Evolutionary conservation across 768 basidiomycete species (phyloP), one percentile per base, ranked within the genome.

Genomic region (Gloeopeniophorella convolvens): DNA sequence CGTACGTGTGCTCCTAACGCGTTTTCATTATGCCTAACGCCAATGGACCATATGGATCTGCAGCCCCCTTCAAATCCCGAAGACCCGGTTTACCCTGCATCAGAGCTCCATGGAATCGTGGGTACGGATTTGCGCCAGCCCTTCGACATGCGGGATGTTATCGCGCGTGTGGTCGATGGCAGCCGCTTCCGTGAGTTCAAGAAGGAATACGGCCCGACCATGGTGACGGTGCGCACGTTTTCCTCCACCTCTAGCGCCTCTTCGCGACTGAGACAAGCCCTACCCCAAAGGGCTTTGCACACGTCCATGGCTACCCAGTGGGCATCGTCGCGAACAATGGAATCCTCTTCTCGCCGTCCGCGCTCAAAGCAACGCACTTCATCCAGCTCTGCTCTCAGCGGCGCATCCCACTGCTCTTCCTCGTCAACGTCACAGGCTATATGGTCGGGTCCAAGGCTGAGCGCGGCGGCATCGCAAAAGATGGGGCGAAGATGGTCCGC

Each of bases 391-490:
- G 94, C 61, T 91, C 90, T 1, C 93, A 97, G 64, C 78, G 94
- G 8, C 77, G 77, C 54, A 90, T 96, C 46, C 93, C 93, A 0
- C 68, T 97, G 2, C 72, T 97, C 16, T 97, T 96, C 75, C 76
- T 97, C 34, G 93, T 95, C 37, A 97, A 97, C 61, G 89, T 96
- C n/a, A 90, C 90, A 3, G 90, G 89, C 74, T 97, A 96, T 61
- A 97, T 96, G 93, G 93, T 97, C 3, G 93, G 93, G 5, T 92
- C 89, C 4, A 94, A 93, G 57, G 94, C 94, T 16, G 93, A 97
- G 69, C 79, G 78, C 59, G 92, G 90, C 3, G 93, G 93, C 0
- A 97, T 97, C 57, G 92, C 92, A 4, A 94, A 94, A 68, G 91
- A 96, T 62, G 89, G 89, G 32, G 93, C 93, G 6, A 96, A 96